phyloP scores from a whole-genome alignment of 805 yeast genomes.

The Metschnikowia henanensis region DNA sequence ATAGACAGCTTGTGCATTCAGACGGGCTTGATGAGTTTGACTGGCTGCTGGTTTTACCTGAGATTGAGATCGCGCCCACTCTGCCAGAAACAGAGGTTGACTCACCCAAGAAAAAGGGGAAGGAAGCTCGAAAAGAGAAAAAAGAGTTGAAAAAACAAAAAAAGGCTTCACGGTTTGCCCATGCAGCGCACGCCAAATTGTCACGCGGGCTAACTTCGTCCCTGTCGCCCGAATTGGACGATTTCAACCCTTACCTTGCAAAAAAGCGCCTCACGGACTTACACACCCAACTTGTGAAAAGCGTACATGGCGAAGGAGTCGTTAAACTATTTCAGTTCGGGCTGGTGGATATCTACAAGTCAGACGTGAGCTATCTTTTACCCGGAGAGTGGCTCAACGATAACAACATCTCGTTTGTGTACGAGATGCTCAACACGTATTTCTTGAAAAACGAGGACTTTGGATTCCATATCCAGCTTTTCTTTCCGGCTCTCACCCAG shows the following conservation, averaged over 20 bases:
- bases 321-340: constrained; percentile 47
- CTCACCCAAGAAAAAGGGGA: constrained; percentile 3
- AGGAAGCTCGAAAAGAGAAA: constrained; percentile 9
- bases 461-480: constrained; percentile 28
- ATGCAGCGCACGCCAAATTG: constrained; percentile 3
- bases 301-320: constrained; percentile 15
- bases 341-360: constrained; percentile 56
- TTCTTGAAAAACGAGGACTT: constrained; percentile 21
- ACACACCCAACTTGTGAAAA: constrained; percentile 8
- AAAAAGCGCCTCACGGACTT: constrained; percentile 9
- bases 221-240: constrained; percentile 1
- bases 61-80: constrained; percentile 3
- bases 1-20: background rate
- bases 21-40: constrained; percentile 17
- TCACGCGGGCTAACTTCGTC: background rate
- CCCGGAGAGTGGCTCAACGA: constrained; percentile 78
- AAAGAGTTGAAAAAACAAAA: constrained; percentile 1
- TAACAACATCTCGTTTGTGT: constrained; percentile 62
- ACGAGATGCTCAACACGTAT: constrained; percentile 42
- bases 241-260: constrained; percentile 9
- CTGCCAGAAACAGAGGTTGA: background rate
- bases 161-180: constrained; percentile 1
- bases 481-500: constrained; percentile 65
- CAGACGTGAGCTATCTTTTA: constrained; percentile 55
- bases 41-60: constrained; percentile 12